Evolutionary conservation across 2,329 filamentous ascomycete genomes (phyloP).

Genomic region (Ascochyta pisi): DNA sequence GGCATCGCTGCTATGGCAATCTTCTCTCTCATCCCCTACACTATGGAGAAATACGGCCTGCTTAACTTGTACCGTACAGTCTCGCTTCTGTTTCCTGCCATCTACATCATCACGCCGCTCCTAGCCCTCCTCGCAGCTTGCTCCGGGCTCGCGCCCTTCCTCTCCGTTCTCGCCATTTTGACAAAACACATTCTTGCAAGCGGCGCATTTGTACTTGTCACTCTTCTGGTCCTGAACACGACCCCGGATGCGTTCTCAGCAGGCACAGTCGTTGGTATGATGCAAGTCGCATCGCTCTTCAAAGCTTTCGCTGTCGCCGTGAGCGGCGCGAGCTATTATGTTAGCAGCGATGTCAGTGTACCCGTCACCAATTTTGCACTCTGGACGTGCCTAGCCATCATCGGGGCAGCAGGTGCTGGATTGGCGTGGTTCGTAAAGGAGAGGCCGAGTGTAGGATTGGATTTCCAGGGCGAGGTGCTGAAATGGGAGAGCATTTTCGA

Average conservation of each 20-base stretch:
- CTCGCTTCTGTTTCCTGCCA: constrained; percentile 49
- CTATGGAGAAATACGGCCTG: constrained; percentile 50
- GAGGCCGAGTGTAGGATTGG: constrained; percentile 53
- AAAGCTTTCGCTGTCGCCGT: constrained; percentile 56
- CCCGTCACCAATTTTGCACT: constrained; percentile 53
- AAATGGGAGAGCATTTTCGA: constrained; percentile 58
- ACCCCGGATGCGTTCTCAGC: constrained; percentile 56
- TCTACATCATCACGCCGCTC: constrained; percentile 51
- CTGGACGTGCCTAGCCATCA: constrained; percentile 52
- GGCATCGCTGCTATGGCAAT: constrained; percentile 51
- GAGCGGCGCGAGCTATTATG: constrained; percentile 54
- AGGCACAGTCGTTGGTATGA: constrained; percentile 57
- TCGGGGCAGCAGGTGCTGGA: constrained; percentile 52
- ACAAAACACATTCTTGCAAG: constrained; percentile 53
- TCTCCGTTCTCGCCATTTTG: constrained; percentile 51
- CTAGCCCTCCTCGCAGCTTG: constrained; percentile 47
- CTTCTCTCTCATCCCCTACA: constrained; percentile 45
- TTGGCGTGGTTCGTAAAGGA: constrained; percentile 56
- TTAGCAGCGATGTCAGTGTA: constrained; percentile 54
- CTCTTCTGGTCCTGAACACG: constrained; percentile 56
- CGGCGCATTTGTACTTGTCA: constrained; percentile 52
- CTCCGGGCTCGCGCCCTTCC: constrained; percentile 44
- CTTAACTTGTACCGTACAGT: constrained; percentile 53
- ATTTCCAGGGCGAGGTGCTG: constrained; percentile 52
- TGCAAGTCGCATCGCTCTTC: constrained; percentile 56